Conservation (phyloP, 2,329 filamentous ascomycete genomes). For the Trichoderma aggressivum region DNA sequence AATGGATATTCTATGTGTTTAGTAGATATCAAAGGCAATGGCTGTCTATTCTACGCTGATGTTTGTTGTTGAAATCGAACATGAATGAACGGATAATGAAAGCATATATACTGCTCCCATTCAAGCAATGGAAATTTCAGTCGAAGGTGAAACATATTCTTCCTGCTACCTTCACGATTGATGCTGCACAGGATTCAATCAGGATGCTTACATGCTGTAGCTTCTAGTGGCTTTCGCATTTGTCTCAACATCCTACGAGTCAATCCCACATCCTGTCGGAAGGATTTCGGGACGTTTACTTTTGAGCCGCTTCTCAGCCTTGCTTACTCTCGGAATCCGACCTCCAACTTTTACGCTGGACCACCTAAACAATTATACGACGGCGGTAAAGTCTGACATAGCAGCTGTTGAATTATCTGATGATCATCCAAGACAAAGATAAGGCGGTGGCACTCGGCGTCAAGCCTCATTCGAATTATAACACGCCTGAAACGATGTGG, state of each 20-base stretch:
- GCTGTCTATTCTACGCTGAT: neutral
- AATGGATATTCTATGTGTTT: neutral
- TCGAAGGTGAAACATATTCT: neutral
- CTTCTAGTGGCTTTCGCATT: neutral
- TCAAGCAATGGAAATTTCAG: neutral
- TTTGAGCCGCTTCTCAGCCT: neutral
- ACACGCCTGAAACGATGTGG: neutral
- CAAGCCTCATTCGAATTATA: neutral
- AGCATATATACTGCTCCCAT: neutral
- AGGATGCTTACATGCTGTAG: neutral
- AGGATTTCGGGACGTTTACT: neutral
- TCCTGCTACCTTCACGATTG: neutral
- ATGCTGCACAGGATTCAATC: neutral
- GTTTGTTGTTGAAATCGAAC: neutral
- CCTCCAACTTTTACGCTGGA: neutral
- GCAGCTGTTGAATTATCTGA: neutral
- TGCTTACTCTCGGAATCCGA: conserved; percentile 1
- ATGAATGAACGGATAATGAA: neutral
- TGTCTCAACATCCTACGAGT: neutral
- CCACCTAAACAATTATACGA: neutral
- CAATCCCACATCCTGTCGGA: neutral
- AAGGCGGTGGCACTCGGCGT: neutral
- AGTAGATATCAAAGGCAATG: neutral
- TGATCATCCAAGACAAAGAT: neutral
- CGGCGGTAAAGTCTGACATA: neutral